Base-by-base conservation (phyloP, 352 stramenopile genomes). In the Peronospora farinosa region DNA sequence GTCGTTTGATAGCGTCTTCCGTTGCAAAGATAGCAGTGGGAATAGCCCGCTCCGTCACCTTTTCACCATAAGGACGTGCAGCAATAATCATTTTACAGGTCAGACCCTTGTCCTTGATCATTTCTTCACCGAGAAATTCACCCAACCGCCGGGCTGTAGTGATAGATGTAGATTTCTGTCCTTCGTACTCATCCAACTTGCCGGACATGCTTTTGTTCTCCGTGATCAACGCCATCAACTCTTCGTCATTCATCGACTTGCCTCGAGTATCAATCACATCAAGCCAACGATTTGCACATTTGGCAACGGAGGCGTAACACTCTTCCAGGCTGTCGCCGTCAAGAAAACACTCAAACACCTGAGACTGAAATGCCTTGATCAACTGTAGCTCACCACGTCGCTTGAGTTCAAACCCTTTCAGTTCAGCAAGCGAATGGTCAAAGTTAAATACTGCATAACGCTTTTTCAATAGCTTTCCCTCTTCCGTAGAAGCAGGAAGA, bases 71-170 rank as follows among this genome's bases (percentile, higher is more conserved):
- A 10, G 92, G 92, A 46, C 76, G 76, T 16, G 72, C 67, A 11
- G 91, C 88, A 54, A 99, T 98, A 61, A 99, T 97, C 69, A 99
- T 97, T 57, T 97, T 97, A 77, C 96, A 99, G 17, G 96, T 98
- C 4, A 99, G 69, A 9, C 96, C 97, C 51, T 97, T 98, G 57
- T 98, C 96, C 53, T 98, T 97, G 64, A 99, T 85, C 76, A 99
- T 98, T 40, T 98, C 95, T 23, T 92, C 85, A 10, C 96, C 96
- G 0, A 99, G 71, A 59, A 99, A 99, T 63, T 99, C 96, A 16
- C 94, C 89, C 30, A 99, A 74, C n/a, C 97, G 84, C 30, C 80
- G 84, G 2, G 96, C 97, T 5, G 97, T 99, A 9, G 96, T 99
- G 57, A 99, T 96, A 17, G 95, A 97, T 9, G 96, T 98, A 8